A percentile compares a stretch with the other conserved stretches of the same genome.
These are phyloP conservation scores for Amanita polypyramis DNA, from an alignment of 768 basidiomycete genomes.

Conservation along the genomic window DNA sequence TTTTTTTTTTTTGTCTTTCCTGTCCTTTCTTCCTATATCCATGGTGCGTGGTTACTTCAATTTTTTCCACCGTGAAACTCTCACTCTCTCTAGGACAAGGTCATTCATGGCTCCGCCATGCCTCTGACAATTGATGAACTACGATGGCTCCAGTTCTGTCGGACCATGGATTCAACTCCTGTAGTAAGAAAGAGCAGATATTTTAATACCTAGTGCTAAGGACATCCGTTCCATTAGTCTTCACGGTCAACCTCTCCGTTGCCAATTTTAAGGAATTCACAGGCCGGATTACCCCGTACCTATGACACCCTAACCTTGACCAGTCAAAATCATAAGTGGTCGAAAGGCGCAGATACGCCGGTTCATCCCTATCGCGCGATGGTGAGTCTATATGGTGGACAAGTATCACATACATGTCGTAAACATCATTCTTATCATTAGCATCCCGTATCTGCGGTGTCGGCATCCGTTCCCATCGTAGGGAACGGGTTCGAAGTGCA, in stretches of 20 bases:
- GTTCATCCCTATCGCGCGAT: neutral
- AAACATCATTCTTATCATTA: constrained; percentile 1
- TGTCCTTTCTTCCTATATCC: neutral
- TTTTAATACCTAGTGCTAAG: neutral
- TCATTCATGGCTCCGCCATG: constrained; percentile 20
- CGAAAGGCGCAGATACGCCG: neutral
- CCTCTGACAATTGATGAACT: constrained; percentile 35
- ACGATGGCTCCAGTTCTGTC: constrained; percentile 37
- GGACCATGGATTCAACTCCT: constrained; percentile 4
- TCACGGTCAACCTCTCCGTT: neutral
- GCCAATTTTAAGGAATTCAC: neutral
- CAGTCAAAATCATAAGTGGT: neutral
- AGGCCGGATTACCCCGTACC: neutral
- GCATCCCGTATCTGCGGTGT: neutral
- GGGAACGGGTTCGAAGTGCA: neutral
- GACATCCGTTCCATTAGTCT: neutral
- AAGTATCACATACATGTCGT: neutral
- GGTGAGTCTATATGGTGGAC: neutral
- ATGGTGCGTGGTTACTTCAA: neutral
- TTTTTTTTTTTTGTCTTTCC: constrained; percentile 10
- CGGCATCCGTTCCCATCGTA: neutral
- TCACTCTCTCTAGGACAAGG: constrained; percentile 15
- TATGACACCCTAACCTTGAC: too few relatives aligned
- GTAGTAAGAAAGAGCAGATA: neutral
- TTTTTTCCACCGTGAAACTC: neutral